A percentile compares a stretch with the other conserved stretches of the same genome.
Evolutionary conservation across 257 asterid genomes (phyloP).

Genomic region (Penstemon barbatus): DNA sequence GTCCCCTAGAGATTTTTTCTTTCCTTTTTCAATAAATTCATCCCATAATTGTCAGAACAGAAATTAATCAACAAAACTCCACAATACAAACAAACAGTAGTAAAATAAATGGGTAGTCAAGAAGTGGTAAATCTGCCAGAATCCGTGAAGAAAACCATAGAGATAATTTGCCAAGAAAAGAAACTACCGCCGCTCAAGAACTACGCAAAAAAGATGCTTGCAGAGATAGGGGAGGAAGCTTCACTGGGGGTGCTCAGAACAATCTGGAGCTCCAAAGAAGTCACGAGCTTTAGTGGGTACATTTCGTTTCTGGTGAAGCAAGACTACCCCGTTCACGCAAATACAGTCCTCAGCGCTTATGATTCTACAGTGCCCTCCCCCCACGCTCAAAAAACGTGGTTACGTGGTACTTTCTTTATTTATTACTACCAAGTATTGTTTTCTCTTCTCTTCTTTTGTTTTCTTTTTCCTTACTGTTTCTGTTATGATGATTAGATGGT

Average conservation of each 20-base stretch:
- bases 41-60: too few species aligned
- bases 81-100: too few species aligned
- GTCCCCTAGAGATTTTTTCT: too few species aligned
- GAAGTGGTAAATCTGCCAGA: too few species aligned
- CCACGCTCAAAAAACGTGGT: background rate
- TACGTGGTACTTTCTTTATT: slow-evolving; percentile 10
- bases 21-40: too few species aligned
- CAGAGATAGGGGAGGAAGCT: slow-evolving; percentile 37
- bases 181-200: slow-evolving; percentile 21
- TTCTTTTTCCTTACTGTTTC: background rate
- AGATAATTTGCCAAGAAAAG: slow-evolving; percentile 31
- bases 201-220: slow-evolving; percentile 31
- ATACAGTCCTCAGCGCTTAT: background rate
- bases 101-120: too few species aligned
- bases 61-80: too few species aligned
- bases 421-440: background rate
- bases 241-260: slow-evolving; percentile 24
- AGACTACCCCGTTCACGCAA: slow-evolving; percentile 2
- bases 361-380: too few species aligned
- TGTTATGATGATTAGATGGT: slow-evolving; percentile 32
- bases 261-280: slow-evolving; percentile 10
- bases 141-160: too few species aligned
- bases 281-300: slow-evolving; percentile 26
- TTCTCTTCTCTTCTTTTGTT: too few species aligned
- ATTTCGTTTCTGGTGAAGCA: slow-evolving; percentile 28